Percentiles rank a stretch among this genome's conserved stretches.
Conservation (phyloP, 2,329 filamentous ascomycete species). For the Alternaria arborescens region DNA sequence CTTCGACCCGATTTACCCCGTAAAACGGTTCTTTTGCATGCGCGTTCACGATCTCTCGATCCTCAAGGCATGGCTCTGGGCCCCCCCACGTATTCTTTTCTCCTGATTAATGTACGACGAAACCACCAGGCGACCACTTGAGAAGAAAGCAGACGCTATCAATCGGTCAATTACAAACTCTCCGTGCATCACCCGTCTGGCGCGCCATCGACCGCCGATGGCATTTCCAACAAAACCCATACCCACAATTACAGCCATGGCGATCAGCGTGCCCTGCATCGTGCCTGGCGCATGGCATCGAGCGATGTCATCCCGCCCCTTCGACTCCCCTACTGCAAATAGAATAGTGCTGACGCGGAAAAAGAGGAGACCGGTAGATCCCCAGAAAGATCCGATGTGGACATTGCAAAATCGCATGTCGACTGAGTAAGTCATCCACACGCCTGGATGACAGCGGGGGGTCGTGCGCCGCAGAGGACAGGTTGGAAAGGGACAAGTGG, state of each 20-base stretch:
- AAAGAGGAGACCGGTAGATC: conserved; percentile 1
- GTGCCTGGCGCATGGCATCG: conserved; percentile 15
- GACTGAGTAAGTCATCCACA: conserved; percentile 1
- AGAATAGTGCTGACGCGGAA: background rate
- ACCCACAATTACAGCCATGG: conserved; percentile 10
- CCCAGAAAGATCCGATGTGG: background rate
- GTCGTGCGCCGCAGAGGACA: background rate
- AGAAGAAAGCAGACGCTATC: background rate
- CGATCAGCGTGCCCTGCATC: conserved; percentile 2
- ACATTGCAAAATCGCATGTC: conserved; percentile 1
- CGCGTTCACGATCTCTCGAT: conserved; percentile 8
- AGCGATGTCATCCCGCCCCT: conserved; percentile 6
- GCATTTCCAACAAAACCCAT: conserved; percentile 10
- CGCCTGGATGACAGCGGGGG: background rate
- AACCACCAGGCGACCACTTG: background rate
- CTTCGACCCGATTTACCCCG: background rate
- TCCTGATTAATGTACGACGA: background rate
- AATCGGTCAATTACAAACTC: background rate
- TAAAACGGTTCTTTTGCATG: background rate
- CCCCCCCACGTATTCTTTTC: background rate
- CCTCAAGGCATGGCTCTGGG: background rate
- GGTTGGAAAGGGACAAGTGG: background rate
- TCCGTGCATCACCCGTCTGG: background rate
- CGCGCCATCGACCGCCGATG: conserved; percentile 1
- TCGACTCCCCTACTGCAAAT: background rate